A percentile compares a stretch with the other conserved stretches of the same genome.
phyloP scores from a whole-genome alignment of 371 early-diverging fungal genomes.

The Rhizopus delemar region DNA sequence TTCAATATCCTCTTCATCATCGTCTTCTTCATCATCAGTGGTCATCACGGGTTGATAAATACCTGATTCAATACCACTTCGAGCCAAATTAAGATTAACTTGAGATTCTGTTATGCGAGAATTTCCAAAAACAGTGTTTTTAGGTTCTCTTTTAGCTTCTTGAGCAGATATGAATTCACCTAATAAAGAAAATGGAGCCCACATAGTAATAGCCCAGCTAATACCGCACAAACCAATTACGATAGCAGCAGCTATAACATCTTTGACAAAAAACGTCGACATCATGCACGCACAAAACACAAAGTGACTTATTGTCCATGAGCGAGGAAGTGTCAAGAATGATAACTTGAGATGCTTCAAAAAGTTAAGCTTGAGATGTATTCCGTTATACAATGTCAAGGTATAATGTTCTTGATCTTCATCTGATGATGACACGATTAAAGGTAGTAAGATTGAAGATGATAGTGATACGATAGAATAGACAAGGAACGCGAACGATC shows the following conservation, averaged over 20 bases:
- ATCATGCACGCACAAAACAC: slow-evolving; percentile 73
- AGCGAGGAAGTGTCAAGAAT: slow-evolving; percentile 57
- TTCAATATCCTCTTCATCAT: slow-evolving; percentile 23
- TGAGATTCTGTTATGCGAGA: slow-evolving; percentile 26
- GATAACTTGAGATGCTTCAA: slow-evolving; percentile 24
- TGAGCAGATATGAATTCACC: slow-evolving; percentile 76
- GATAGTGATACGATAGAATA: slow-evolving; percentile 77
- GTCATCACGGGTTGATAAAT: slow-evolving; percentile 38
- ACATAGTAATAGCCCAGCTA: slow-evolving; percentile 87
- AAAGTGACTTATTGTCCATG: slow-evolving; percentile 71
- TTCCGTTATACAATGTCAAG: slow-evolving; percentile 11
- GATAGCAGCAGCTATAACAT: slow-evolving; percentile 51
- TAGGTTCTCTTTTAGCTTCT: slow-evolving; percentile 14
- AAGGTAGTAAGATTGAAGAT: slow-evolving; percentile 75
- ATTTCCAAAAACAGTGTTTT: neutral
- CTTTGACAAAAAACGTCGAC: slow-evolving; percentile 59
- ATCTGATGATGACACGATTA: slow-evolving; percentile 34
- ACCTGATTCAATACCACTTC: slow-evolving; percentile 34
- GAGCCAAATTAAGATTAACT: slow-evolving; percentile 26
- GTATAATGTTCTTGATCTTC: neutral
- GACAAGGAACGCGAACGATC: slow-evolving; percentile 81
- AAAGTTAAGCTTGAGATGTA: slow-evolving; percentile 15
- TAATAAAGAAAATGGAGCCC: slow-evolving; percentile 91
- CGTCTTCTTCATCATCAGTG: slow-evolving; percentile 7
- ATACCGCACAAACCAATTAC: slow-evolving; percentile 79